Conservation (phyloP, 768 basidiomycete genomes). For the Leccinum uliginosum region DNA sequence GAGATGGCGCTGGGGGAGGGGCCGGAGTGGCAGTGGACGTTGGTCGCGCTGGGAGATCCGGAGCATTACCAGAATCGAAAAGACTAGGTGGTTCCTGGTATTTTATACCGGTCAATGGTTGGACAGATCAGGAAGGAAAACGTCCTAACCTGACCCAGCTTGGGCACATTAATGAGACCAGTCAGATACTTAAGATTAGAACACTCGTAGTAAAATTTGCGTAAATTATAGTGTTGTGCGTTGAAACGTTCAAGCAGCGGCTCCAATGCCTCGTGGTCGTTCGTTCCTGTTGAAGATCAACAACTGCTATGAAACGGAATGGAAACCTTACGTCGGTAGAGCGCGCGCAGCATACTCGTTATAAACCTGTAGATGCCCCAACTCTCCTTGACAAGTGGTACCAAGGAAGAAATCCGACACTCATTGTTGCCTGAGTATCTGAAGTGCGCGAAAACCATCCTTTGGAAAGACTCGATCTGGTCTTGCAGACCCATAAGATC, state of each 20-base stretch:
- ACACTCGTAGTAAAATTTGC: conserved; percentile 99
- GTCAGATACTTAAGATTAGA: conserved; percentile 98
- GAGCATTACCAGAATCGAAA: conserved; percentile 73
- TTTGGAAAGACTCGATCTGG: conserved; percentile 98
- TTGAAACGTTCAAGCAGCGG: conserved; percentile 84
- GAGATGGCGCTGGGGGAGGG: conserved; percentile 70
- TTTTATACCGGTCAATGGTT: neutral
- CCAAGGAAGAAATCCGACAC: conserved; percentile 88
- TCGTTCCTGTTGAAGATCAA: conserved; percentile 59
- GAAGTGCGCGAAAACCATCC: conserved; percentile 95
- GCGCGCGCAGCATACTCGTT: conserved; percentile 96
- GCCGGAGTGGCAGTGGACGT: conserved; percentile 51
- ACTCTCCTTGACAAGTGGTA: conserved; percentile 97
- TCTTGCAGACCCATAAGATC: conserved; percentile 98
- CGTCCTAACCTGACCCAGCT: conserved; percentile 65
- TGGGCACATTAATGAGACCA: conserved; percentile 96
- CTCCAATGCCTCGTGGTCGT: conserved; percentile 83
- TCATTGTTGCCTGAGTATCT: conserved; percentile 90
- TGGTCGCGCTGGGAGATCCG: conserved; percentile 83
- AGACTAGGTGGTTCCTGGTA: conserved; percentile 93
- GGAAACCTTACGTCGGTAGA: conserved; percentile 76
- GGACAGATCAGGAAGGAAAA: neutral
- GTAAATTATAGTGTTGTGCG: conserved; percentile 87
- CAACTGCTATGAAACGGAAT: neutral
- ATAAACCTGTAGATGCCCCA: conserved; percentile 99